phyloP scores from a whole-genome alignment of 2,329 filamentous ascomycete genomes.

The Sporothrix curviconia region DNA sequence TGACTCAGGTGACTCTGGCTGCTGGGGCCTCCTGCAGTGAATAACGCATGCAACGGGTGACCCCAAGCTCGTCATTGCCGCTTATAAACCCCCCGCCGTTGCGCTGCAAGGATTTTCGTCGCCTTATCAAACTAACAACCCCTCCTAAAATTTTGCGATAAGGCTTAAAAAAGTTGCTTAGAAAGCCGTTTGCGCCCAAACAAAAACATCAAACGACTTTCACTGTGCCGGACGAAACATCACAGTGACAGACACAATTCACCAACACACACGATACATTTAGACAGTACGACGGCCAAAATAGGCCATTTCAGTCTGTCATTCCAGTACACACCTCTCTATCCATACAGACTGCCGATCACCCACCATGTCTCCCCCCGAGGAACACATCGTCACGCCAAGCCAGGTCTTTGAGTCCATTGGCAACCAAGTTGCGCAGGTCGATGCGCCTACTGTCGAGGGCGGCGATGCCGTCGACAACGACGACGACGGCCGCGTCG shows the following conservation, averaged over 20 bases:
- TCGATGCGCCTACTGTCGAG: slow-evolving; percentile 31
- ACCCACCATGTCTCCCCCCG: slow-evolving; percentile 29
- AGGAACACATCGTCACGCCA: slow-evolving; percentile 30
- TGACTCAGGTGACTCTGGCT: slow-evolving; percentile 9
- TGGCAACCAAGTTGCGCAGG: slow-evolving; percentile 52
- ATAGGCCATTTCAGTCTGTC: not conserved
- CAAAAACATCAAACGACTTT: not conserved
- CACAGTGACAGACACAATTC: not conserved
- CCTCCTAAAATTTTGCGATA: slow-evolving; percentile 17
- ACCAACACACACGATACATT: not conserved
- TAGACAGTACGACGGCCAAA: not conserved
- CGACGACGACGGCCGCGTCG: slow-evolving; percentile 46
- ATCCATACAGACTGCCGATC: not conserved
- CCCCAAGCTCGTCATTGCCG: slow-evolving; percentile 12
- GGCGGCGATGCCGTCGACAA: slow-evolving; percentile 24
- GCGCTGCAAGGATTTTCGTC: slow-evolving; percentile 1
- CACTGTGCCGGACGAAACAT: not conserved
- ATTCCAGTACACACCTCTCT: not conserved
- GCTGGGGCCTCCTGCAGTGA: not conserved
- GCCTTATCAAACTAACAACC: slow-evolving; percentile 11
- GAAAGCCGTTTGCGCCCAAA: not conserved
- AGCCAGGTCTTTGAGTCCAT: slow-evolving; percentile 57
- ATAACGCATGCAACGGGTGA: too few relatives aligned
- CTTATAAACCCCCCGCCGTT: slow-evolving; percentile 12
- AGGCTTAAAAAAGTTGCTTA: not conserved